phyloP scores from a whole-genome alignment of 2,329 filamentous ascomycete genomes.

The Ilyonectria destructans region DNA sequence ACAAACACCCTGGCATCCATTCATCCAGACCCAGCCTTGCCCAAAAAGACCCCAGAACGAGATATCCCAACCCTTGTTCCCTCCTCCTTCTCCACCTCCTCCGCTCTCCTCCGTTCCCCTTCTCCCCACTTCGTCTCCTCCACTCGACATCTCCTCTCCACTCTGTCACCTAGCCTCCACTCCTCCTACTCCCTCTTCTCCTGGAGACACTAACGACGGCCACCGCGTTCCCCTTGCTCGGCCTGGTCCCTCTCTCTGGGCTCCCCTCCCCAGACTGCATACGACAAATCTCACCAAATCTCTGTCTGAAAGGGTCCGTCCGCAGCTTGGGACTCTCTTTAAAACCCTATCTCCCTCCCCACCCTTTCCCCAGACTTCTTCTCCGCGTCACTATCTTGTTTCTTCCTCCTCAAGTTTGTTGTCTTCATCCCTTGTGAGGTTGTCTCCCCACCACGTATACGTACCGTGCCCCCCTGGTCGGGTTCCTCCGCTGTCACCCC shows the following conservation, averaged over 20 bases:
- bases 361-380: conserved; percentile 39
- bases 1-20: conserved; percentile 33
- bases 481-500: conserved; percentile 27
- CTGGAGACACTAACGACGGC: conserved; percentile 20
- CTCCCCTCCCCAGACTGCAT: conserved; percentile 30
- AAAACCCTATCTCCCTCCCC: conserved; percentile 45
- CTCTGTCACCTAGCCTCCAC: conserved; percentile 31
- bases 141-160: conserved; percentile 32
- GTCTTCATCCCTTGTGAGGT: conserved; percentile 9
- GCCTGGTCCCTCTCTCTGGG: conserved; percentile 32
- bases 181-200: conserved; percentile 21
- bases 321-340: conserved; percentile 37
- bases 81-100: conserved; percentile 37
- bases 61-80: conserved; percentile 34
- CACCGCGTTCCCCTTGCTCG: conserved; percentile 32
- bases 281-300: conserved; percentile 35
- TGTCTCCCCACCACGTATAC: conserved; percentile 19
- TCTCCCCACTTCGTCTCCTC: conserved; percentile 38
- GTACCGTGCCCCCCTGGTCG: conserved; percentile 24
- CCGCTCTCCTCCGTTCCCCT: conserved; percentile 37
- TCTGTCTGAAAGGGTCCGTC: conserved; percentile 25
- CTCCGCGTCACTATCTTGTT: conserved; percentile 26
- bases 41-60: conserved; percentile 35
- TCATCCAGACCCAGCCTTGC: conserved; percentile 33
- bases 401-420: conserved; percentile 14